phyloP scores from a whole-genome alignment of 106 monocot species.

The Acorus gramineus region DNA sequence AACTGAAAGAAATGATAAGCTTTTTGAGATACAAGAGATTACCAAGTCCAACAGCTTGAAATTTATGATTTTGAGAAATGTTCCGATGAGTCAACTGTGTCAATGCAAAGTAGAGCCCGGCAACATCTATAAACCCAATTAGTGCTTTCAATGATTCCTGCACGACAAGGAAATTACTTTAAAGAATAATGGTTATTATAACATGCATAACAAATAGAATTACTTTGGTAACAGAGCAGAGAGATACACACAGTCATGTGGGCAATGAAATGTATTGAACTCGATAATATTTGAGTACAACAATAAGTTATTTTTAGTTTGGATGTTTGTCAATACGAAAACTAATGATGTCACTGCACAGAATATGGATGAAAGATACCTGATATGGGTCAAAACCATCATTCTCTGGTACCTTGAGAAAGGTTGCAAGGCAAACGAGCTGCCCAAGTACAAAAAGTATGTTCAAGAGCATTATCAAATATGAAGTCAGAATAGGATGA shows the following conservation, averaged over 20 bases:
- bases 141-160: slow-evolving; percentile 82
- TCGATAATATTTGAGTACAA: too few species aligned
- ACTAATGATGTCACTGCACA: too few species aligned
- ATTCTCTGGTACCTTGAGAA: slow-evolving; percentile 86
- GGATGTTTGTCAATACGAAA: too few species aligned
- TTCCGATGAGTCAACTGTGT: slow-evolving; percentile 95
- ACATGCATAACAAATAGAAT: too few species aligned
- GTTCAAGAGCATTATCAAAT: not conserved
- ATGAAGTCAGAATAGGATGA: too few species aligned
- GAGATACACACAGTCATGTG: too few species aligned
- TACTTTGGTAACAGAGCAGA: too few species aligned
- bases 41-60: slow-evolving; percentile 97
- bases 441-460: slow-evolving; percentile 16
- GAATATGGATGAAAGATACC: slow-evolving; percentile 22
- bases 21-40: not conserved
- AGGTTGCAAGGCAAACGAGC: slow-evolving; percentile 93
- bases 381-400: slow-evolving; percentile 91
- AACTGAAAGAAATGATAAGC: too few species aligned
- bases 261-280: too few species aligned
- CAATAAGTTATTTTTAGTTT: too few species aligned
- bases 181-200: too few species aligned
- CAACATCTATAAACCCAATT: slow-evolving; percentile 86
- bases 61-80: slow-evolving; percentile 96
- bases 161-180: too few species aligned
- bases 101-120: slow-evolving; percentile 92